A percentile compares a stretch with the other conserved stretches of the same genome.
Conservation (phyloP, 768 basidiomycete species). For the Hypholoma sublateritium region DNA sequence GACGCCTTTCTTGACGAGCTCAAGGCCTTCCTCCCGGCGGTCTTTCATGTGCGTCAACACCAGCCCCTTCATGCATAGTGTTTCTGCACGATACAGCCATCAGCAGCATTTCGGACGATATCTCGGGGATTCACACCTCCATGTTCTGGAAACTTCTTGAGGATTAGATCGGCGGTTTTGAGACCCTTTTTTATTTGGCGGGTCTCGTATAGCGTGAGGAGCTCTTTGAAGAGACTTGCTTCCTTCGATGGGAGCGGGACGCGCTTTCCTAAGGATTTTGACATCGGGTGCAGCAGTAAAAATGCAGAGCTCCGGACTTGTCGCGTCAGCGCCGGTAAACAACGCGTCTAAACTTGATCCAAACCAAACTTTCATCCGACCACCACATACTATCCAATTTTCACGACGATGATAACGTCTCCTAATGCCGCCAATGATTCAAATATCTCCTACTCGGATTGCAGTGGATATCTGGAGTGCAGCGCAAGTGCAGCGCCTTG, state of each 20-base stretch:
- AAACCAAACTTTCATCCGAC: not conserved
- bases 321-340: conserved; percentile 35
- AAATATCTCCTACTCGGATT: too few relatives aligned
- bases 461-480: too few relatives aligned
- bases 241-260: conserved; percentile 77
- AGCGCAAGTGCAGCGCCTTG: too few relatives aligned
- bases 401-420: too few relatives aligned
- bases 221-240: conserved; percentile 79
- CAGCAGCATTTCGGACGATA: conserved; percentile 1
- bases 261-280: conserved; percentile 47
- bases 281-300: conserved; percentile 26
- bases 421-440: too few relatives aligned
- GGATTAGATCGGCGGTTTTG: conserved; percentile 89
- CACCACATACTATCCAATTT: not conserved
- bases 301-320: conserved; percentile 13
- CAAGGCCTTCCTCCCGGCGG: conserved; percentile 76
- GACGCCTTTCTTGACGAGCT: conserved; percentile 83
- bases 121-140: conserved; percentile 63
- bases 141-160: conserved; percentile 95
- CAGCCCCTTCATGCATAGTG: conserved; percentile 95
- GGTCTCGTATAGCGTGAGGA: conserved; percentile 85
- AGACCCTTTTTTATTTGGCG: conserved; percentile 87
- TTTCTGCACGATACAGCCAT: conserved; percentile 54
- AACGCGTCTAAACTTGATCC: conserved; percentile 33
- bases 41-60: conserved; percentile 74